phyloP scores from a whole-genome alignment of 371 early-diverging fungal genomes.

The Circinella minor region DNA sequence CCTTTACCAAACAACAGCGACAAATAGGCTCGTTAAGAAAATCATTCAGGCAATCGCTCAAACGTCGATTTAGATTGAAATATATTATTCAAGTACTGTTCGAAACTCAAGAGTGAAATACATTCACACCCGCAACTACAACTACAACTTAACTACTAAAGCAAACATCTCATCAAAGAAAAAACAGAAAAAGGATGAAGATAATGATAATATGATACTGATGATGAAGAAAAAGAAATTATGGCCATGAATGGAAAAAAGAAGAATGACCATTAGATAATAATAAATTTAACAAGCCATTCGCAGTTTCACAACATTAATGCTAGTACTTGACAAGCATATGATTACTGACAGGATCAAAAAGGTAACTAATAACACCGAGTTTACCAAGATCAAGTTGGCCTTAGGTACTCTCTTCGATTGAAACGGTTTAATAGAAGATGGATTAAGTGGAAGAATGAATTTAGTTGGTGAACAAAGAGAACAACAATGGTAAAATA shows the following conservation, averaged over 20 bases:
- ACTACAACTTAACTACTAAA: not conserved
- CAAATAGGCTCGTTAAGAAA: slow-evolving; percentile 7
- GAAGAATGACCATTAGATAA: slow-evolving; percentile 26
- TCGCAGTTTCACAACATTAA: too few species aligned
- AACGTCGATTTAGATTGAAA: not conserved
- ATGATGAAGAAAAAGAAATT: not conserved
- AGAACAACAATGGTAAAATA: slow-evolving; percentile 36
- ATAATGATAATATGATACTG: slow-evolving; percentile 18
- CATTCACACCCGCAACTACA: slow-evolving; percentile 8
- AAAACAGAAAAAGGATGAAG: not conserved
- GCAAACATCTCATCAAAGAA: too few species aligned
- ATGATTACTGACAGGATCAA: too few species aligned
- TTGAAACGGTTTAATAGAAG: slow-evolving; percentile 41
- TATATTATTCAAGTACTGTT: not conserved
- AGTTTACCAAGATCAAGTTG: too few species aligned
- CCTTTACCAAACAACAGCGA: not conserved
- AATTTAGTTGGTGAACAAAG: slow-evolving; percentile 38
- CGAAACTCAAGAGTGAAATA: slow-evolving; percentile 36
- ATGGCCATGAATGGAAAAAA: not conserved
- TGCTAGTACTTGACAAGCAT: too few species aligned
- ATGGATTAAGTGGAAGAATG: slow-evolving; percentile 40
- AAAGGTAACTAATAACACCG: too few species aligned
- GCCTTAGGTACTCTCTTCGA: slow-evolving; percentile 2
- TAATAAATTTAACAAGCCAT: too few species aligned
- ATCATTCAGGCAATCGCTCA: slow-evolving; percentile 1